phyloP scores from a whole-genome alignment of 345 rosid genomes.

The Eucalyptus erythrocorys region DNA sequence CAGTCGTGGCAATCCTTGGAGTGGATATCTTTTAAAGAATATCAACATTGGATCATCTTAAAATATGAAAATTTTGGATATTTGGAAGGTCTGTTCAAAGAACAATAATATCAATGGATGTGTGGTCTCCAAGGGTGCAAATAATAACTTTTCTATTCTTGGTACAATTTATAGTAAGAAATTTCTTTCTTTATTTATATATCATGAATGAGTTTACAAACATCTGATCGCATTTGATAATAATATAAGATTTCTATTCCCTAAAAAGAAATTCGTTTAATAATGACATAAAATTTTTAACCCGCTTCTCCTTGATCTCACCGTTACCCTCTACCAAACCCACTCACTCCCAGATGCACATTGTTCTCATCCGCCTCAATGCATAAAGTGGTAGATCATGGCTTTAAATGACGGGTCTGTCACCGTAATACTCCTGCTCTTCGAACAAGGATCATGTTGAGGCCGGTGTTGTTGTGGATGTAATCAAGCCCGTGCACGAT shows the following conservation, averaged over 20 bases:
- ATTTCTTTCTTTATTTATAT: too few species aligned
- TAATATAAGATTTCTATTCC: accelerated
- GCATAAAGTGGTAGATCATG: conserved; percentile 66
- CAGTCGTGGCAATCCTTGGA: neutral
- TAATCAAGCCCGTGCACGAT: conserved; percentile 74
- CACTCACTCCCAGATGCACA: neutral
- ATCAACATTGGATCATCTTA: too few species aligned
- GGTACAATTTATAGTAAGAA: neutral
- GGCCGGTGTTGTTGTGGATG: conserved; percentile 58
- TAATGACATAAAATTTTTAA: accelerated
- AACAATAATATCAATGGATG: neutral
- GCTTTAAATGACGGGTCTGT: conserved; percentile 51
- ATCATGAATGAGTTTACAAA: neutral
- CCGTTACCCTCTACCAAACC: neutral
- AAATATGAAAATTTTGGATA: neutral
- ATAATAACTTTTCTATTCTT: accelerated
- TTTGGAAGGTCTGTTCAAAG: neutral
- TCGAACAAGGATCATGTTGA: conserved; percentile 43
- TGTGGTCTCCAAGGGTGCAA: accelerated
- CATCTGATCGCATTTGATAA: accelerated
- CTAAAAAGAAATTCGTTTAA: accelerated
- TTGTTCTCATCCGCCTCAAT: conserved; percentile 42
- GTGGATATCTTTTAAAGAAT: neutral
- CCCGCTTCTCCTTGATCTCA: neutral
- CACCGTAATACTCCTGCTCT: conserved; percentile 48